Evolutionary conservation across 345 rosid genomes (phyloP).

Genomic region (Eucalyptus rudis): DNA sequence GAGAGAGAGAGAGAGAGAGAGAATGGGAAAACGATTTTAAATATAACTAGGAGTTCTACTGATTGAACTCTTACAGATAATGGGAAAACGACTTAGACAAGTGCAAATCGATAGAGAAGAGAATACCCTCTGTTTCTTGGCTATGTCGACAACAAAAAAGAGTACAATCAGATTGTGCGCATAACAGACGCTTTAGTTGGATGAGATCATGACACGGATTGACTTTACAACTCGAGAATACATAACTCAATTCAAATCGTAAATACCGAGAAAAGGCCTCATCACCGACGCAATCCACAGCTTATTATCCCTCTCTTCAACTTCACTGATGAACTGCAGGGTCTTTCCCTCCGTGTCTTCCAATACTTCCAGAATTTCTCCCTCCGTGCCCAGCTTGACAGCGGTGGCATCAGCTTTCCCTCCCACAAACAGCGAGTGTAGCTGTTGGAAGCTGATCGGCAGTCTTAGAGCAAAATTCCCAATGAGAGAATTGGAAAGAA

Average conservation of each 20-base stretch:
- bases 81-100: neutral
- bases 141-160: neutral
- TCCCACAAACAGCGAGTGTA: conserved; percentile 43
- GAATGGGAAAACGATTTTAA: neutral
- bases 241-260: conserved; percentile 7
- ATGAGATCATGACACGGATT: neutral
- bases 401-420: conserved; percentile 54
- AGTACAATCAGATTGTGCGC: neutral
- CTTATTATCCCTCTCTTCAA: conserved; percentile 53
- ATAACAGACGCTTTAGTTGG: neutral
- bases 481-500: conserved; percentile 19
- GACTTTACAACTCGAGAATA: neutral
- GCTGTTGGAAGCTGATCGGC: conserved; percentile 28
- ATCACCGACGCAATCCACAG: conserved; percentile 64
- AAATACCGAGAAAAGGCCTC: conserved; percentile 47
- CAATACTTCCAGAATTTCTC: conserved; percentile 31
- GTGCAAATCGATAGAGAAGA: neutral
- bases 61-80: neutral
- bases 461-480: conserved; percentile 28
- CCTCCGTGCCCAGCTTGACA: conserved; percentile 38
- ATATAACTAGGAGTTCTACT: neutral
- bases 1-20: too few relatives aligned
- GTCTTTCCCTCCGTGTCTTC: conserved; percentile 44
- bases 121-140: neutral
- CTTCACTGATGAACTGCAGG: conserved; percentile 55